Percentiles rank a stretch among this genome's conserved stretches.
These are phyloP conservation scores for Russula lepida DNA, from an alignment of 768 basidiomycete genomes.

Conservation along the genomic window DNA sequence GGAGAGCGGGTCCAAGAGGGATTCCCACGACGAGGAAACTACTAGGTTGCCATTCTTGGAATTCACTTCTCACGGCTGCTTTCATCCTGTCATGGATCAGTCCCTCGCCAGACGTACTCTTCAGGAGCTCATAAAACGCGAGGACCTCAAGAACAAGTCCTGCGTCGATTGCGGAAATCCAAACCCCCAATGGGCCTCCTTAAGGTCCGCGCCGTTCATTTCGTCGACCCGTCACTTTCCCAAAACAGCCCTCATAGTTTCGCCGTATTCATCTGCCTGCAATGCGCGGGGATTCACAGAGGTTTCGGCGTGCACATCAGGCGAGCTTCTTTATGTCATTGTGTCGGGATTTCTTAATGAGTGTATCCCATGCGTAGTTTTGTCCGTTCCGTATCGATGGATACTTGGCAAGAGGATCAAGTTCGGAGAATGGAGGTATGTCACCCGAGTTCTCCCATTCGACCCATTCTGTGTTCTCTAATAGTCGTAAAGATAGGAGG, in stretches of 20 bases:
- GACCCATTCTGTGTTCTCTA: constrained; percentile 1
- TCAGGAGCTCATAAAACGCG: constrained; percentile 63
- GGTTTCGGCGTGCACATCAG: constrained; percentile 93
- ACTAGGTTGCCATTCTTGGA: not conserved
- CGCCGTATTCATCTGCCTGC: constrained; percentile 86
- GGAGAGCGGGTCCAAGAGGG: not conserved
- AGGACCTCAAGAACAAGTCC: constrained; percentile 63
- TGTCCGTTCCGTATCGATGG: constrained; percentile 92
- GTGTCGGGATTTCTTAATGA: constrained; percentile 12
- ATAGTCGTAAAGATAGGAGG: constrained; percentile 61
- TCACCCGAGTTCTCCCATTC: not conserved
- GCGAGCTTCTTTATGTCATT: constrained; percentile 27
- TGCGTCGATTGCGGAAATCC: constrained; percentile 82
- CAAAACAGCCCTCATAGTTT: constrained; percentile 38
- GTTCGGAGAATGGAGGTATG: constrained; percentile 80
- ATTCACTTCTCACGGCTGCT: not conserved
- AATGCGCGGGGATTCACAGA: constrained; percentile 76
- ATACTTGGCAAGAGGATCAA: constrained; percentile 90
- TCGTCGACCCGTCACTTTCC: not conserved
- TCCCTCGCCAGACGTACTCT: constrained; percentile 59
- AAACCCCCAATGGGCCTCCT: constrained; percentile 93
- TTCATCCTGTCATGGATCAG: constrained; percentile 42
- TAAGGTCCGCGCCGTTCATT: constrained; percentile 41
- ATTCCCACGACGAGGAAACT: not conserved
- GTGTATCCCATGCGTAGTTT: constrained; percentile 42